A percentile compares a stretch with the other conserved stretches of the same genome.
phyloP scores from a whole-genome alignment of 2,329 filamentous ascomycete species.

The Colletotrichum musae region DNA sequence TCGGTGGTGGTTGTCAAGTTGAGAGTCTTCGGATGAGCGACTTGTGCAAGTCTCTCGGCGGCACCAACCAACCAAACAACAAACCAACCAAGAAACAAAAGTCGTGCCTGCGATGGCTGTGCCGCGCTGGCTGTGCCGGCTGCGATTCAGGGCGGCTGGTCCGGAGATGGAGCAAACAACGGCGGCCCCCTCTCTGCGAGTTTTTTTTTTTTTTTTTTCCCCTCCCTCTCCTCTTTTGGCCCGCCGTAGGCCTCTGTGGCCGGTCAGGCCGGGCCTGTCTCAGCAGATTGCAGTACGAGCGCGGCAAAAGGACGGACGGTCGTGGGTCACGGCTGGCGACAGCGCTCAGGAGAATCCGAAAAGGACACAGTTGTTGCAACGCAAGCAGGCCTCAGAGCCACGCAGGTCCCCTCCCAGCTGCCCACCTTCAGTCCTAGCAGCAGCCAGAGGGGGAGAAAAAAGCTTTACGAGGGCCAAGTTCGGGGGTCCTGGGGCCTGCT shows the following conservation, averaged over 20 bases:
- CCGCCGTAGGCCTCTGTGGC: constrained; percentile 29
- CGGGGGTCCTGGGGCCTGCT: not conserved
- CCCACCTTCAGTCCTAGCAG: not conserved
- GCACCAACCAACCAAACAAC: not conserved
- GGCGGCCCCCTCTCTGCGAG: too few relatives aligned
- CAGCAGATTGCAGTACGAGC: constrained; percentile 28
- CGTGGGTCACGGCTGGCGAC: constrained; percentile 21
- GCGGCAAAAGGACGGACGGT: constrained; percentile 22
- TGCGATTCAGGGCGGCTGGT: constrained; percentile 15
- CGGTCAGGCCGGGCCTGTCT: constrained; percentile 31
- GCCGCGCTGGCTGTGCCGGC: constrained; percentile 9
- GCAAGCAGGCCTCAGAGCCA: constrained; percentile 6
- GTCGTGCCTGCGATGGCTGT: not conserved
- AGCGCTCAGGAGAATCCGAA: constrained; percentile 11
- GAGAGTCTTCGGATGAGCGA: not conserved
- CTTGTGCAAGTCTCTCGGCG: constrained; percentile 8
- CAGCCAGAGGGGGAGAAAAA: not conserved
- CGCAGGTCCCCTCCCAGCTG: not conserved
- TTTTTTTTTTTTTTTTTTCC: too few relatives aligned
- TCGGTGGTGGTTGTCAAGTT: not conserved
- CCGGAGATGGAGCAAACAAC: constrained; percentile 9
- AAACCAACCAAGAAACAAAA: too few relatives aligned
- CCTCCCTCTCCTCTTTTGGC: constrained; percentile 9
- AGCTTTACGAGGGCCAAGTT: not conserved
- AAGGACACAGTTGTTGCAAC: constrained; percentile 34